Percentiles rank a stretch among this genome's conserved stretches.
phyloP scores from a whole-genome alignment of 495 filamentous ascomycete species.

The Penicillium pancosmium region DNA sequence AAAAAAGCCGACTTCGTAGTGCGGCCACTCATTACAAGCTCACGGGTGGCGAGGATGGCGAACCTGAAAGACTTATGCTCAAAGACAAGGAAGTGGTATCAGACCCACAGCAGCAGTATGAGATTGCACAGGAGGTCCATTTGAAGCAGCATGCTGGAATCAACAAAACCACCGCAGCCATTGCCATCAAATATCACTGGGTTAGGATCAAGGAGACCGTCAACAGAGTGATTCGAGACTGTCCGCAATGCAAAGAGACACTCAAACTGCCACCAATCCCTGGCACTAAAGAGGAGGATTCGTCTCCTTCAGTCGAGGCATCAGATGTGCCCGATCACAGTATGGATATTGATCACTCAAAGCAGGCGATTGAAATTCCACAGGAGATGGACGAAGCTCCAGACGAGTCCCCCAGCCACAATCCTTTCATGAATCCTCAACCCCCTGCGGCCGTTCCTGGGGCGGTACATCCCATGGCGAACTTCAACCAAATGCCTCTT shows the following conservation, averaged over 20 bases:
- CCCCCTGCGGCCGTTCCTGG: conserved; percentile 30
- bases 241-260: conserved; percentile 83
- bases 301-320: conserved; percentile 24
- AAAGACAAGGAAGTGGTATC: conserved; percentile 97
- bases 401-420: conserved; percentile 32
- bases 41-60: conserved; percentile 44
- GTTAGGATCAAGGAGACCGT: conserved; percentile 99
- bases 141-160: conserved; percentile 84
- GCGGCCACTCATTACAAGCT: conserved; percentile 97
- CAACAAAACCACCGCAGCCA: conserved; percentile 95
- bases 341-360: conserved; percentile 20
- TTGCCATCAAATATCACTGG: conserved; percentile 96
- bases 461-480: conserved; percentile 39
- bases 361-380: conserved; percentile 25
- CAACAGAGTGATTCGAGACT: conserved; percentile 90
- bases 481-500: conserved; percentile 45
- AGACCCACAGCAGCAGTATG: conserved; percentile 88
- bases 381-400: conserved; percentile 39
- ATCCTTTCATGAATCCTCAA: conserved; percentile 39
- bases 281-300: conserved; percentile 32
- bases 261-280: conserved; percentile 56
- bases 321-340: conserved; percentile 22
- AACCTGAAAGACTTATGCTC: conserved; percentile 82
- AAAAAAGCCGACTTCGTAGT: conserved; percentile 90
- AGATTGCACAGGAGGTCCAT: conserved; percentile 80